Base-by-base conservation (phyloP, 169 alveolate species). In the Plasmodium vivax region DNA sequence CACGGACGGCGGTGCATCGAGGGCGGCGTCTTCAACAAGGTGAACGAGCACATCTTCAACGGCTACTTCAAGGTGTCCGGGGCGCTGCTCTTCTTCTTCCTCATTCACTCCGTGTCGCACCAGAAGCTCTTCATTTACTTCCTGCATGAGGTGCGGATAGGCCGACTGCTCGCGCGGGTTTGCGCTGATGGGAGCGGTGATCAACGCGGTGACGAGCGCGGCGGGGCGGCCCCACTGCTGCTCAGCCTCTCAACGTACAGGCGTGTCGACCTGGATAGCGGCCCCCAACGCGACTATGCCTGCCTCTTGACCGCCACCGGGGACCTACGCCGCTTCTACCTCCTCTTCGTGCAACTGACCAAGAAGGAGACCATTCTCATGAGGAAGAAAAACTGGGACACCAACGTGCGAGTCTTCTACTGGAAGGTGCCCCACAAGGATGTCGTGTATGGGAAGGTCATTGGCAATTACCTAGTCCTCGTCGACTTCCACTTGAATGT, bases 91-190 rank as follows among this genome's bases (percentile, higher is more conserved):
- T 87, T 27, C 23, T 87, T 87, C 62, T 87, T 32, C 68, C 58
- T 87, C 30, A 87, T 87, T 54, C 51, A 75, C 58, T 87, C 93
- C 5, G 23, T 56, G 47, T 75, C 93, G 7, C 93, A 87, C 43
- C 43, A 75, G 45, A 87, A 87, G 62, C 7, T 87, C 5, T 87
- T 87, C 72, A 87, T 87, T 41, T 87, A 87, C 32, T 56, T 87
- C 5, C 19, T 87, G 58, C 72, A 77, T 36, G 81, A 77, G 45
- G 68, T 87, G 38, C 16, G 36, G 8, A 74, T 77, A 56, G 30
- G 68, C 10, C 54, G 43, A 32, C 47, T 85, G 5, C 43, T 87
- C n/a, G 23, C 30, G 30, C 23, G 27, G 41, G 19, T 77, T 14
- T 38, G n/a, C 3, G 12, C 12, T 10, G 5, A 8, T 3, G 19